Evolutionary conservation across 2,329 filamentous ascomycete species (phyloP).

Genomic region (Aspergillus sp.): DNA sequence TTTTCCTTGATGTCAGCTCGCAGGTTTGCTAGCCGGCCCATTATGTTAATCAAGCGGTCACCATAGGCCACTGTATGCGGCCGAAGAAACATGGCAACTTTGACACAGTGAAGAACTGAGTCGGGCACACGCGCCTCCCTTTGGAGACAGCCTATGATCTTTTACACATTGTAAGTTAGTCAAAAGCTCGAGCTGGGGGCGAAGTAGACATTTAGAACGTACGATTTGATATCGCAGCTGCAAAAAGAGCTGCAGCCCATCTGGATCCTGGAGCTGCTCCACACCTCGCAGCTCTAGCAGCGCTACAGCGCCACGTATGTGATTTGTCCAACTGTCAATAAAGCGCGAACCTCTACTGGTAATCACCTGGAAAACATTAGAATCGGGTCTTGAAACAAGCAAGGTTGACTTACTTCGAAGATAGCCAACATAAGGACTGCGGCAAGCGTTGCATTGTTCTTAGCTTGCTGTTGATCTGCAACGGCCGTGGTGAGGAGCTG

Average conservation of each 20-base stretch:
- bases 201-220: slow-evolving; percentile 16
- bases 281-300: slow-evolving; percentile 52
- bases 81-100: slow-evolving; percentile 31
- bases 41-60: slow-evolving; percentile 32
- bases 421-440: slow-evolving; percentile 61
- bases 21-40: slow-evolving; percentile 34
- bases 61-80: slow-evolving; percentile 30
- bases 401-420: slow-evolving; percentile 56
- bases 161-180: slow-evolving; percentile 8
- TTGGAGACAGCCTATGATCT: slow-evolving; percentile 43
- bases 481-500: slow-evolving; percentile 43
- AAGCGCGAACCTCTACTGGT: slow-evolving; percentile 48
- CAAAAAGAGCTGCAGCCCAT: slow-evolving; percentile 55
- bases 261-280: slow-evolving; percentile 42
- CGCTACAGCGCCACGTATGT: slow-evolving; percentile 62
- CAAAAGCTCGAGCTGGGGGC: neutral
- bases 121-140: slow-evolving; percentile 32
- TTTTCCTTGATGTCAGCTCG: slow-evolving; percentile 35
- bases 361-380: slow-evolving; percentile 32
- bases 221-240: slow-evolving; percentile 62
- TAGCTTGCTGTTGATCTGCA: slow-evolving; percentile 36
- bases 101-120: slow-evolving; percentile 35
- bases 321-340: slow-evolving; percentile 56
- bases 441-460: slow-evolving; percentile 49
- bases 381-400: neutral